phyloP scores from a whole-genome alignment of 768 basidiomycete genomes.

The Amanita molliuscula region DNA sequence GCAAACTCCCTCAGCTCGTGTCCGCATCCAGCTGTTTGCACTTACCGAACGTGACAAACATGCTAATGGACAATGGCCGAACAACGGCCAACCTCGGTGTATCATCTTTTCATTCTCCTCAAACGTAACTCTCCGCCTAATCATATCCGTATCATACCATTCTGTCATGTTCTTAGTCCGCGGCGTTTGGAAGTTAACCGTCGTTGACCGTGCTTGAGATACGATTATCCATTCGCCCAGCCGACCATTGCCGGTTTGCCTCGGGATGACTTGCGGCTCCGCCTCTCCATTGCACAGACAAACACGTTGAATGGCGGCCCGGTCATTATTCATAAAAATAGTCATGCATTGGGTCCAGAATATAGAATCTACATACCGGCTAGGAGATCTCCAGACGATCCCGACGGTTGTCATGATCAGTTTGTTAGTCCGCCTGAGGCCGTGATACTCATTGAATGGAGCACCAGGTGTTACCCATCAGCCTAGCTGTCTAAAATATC shows the following conservation, averaged over 20 bases:
- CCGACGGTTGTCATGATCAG: not conserved
- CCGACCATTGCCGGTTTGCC: no score
- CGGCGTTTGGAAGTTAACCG: not conserved
- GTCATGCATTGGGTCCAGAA: not conserved
- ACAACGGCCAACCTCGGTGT: not conserved
- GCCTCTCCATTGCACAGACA: not conserved
- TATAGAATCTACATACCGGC: not conserved
- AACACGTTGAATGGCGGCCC: not conserved
- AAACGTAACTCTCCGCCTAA: not conserved
- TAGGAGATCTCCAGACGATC: not conserved
- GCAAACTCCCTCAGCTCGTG: not conserved
- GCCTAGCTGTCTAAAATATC: not conserved
- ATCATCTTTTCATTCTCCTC: not conserved
- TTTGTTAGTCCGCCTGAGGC: not conserved
- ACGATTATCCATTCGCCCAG: no score
- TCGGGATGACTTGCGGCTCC: no score
- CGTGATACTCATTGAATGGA: conserved; percentile 1
- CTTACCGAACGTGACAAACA: not conserved
- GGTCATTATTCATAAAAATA: not conserved
- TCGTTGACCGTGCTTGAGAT: no score
- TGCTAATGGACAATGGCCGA: not conserved
- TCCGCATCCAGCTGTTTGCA: not conserved
- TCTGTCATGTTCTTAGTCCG: not conserved
- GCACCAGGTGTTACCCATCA: not conserved
- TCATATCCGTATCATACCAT: no score